These are phyloP conservation scores for Lunasporangiospora selenospora DNA, from an alignment of 192 early-diverging fungal genomes.

Conservation along the genomic window DNA sequence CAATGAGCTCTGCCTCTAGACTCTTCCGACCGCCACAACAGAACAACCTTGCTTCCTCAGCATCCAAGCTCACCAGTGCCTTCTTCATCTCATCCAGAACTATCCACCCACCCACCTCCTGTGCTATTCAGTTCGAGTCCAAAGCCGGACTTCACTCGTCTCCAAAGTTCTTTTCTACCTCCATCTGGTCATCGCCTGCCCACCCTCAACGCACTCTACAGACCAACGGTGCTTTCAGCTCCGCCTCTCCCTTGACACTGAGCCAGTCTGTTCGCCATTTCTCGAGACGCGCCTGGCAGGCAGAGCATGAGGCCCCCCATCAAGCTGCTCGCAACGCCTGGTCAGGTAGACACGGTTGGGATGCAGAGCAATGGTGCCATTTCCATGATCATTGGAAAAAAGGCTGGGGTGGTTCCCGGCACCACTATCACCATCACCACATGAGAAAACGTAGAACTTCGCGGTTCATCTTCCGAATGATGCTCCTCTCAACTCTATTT, in stretches of 20 bases:
- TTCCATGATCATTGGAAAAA: conserved; percentile 7
- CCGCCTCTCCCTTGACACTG: conserved; percentile 10
- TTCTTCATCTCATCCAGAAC: too few species aligned
- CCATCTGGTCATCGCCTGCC: too few species aligned
- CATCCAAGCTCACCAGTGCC: too few species aligned
- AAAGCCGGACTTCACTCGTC: too few species aligned
- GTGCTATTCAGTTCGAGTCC: too few species aligned
- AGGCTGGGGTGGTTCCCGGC: conserved; percentile 7
- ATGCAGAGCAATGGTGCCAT: neutral
- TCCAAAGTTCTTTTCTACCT: too few species aligned
- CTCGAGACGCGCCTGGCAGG: conserved; percentile 18
- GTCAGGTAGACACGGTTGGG: neutral
- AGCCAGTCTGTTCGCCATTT: conserved; percentile 20
- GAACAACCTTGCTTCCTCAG: too few species aligned
- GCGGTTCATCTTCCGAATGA: conserved; percentile 26
- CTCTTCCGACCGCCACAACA: too few species aligned
- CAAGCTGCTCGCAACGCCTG: conserved; percentile 7
- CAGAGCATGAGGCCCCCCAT: neutral
- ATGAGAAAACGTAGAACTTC: conserved; percentile 3
- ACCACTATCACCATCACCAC: conserved; percentile 9
- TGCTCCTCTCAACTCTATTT: conserved; percentile 17
- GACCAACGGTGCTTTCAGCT: too few species aligned
- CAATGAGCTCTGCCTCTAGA: too few species aligned
- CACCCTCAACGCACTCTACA: too few species aligned
- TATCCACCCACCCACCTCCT: too few species aligned